Conservation (phyloP, 768 basidiomycete genomes). For the Amylocystis lapponica region DNA sequence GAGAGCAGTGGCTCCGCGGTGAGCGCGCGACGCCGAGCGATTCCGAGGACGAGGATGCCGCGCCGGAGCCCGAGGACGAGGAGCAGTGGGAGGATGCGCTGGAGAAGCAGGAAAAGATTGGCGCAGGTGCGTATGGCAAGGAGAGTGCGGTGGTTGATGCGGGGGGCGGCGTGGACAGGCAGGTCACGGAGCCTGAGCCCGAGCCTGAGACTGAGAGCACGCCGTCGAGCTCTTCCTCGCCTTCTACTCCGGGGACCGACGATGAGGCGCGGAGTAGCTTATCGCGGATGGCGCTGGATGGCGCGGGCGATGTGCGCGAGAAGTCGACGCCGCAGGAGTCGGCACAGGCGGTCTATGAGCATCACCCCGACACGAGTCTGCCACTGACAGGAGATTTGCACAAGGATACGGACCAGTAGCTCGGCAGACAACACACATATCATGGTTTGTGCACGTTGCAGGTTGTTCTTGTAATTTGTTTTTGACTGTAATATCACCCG, state of each 20-base stretch:
- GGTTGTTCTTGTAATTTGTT: too few relatives aligned
- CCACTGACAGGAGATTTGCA: slow-evolving; percentile 14
- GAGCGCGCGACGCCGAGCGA: slow-evolving; percentile 14
- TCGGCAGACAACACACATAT: too few relatives aligned
- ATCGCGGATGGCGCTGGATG: background rate
- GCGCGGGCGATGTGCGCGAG: background rate
- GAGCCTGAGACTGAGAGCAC: background rate
- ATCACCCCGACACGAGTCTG: slow-evolving; percentile 12
- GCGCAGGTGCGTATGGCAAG: background rate
- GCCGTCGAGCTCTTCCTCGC: background rate
- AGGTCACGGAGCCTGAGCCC: background rate
- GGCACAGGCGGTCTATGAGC: slow-evolving; percentile 6
- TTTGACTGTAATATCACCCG: too few relatives aligned
- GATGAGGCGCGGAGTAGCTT: background rate
- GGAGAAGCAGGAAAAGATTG: background rate
- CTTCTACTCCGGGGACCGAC: background rate
- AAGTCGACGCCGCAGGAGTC: slow-evolving; percentile 1
- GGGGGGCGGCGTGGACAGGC: background rate
- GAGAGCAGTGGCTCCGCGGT: slow-evolving; percentile 26
- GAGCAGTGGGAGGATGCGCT: slow-evolving; percentile 1
- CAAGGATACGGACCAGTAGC: too few relatives aligned
- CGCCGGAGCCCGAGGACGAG: background rate
- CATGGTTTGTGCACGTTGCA: too few relatives aligned
- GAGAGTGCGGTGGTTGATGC: background rate
- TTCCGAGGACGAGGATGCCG: slow-evolving; percentile 6